Evolutionary conservation across 192 early-diverging fungal genomes (phyloP).

Genomic region (Backusella parvicylindrica): DNA sequence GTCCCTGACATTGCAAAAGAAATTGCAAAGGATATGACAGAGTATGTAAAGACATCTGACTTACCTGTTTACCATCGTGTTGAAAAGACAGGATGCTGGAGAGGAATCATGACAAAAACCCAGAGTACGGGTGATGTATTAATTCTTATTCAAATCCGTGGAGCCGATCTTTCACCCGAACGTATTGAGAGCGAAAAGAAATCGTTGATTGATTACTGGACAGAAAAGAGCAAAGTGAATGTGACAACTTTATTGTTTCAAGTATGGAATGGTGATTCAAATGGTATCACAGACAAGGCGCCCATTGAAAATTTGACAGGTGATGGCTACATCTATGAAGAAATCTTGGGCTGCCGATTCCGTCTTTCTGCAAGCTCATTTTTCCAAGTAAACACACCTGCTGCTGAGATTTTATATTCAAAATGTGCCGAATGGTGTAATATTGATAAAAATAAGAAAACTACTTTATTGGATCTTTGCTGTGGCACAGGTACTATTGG

Average conservation of each 20-base stretch:
- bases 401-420: constrained; percentile 64
- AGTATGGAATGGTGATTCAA: constrained; percentile 40
- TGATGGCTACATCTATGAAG: constrained; percentile 56
- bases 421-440: constrained; percentile 35
- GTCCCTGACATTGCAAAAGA: constrained; percentile 45
- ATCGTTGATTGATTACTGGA: constrained; percentile 29
- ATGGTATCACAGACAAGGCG: constrained; percentile 53
- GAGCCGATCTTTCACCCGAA: constrained; percentile 37
- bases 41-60: constrained; percentile 32
- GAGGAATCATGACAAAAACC: constrained; percentile 59
- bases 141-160: constrained; percentile 62
- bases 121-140: constrained; percentile 59
- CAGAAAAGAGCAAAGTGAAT: constrained; percentile 13
- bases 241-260: constrained; percentile 56
- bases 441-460: constrained; percentile 22
- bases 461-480: constrained; percentile 69
- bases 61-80: constrained; percentile 34
- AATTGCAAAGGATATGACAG: constrained; percentile 45
- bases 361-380: constrained; percentile 71
- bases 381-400: constrained; percentile 78
- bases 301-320: constrained; percentile 50
- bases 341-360: constrained; percentile 61
- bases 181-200: constrained; percentile 35
- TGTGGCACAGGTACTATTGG: constrained; percentile 88
- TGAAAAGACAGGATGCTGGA: constrained; percentile 57